Conservation (phyloP, 2,329 filamentous ascomycete genomes). For the Arthrobotrys entomopaga region DNA sequence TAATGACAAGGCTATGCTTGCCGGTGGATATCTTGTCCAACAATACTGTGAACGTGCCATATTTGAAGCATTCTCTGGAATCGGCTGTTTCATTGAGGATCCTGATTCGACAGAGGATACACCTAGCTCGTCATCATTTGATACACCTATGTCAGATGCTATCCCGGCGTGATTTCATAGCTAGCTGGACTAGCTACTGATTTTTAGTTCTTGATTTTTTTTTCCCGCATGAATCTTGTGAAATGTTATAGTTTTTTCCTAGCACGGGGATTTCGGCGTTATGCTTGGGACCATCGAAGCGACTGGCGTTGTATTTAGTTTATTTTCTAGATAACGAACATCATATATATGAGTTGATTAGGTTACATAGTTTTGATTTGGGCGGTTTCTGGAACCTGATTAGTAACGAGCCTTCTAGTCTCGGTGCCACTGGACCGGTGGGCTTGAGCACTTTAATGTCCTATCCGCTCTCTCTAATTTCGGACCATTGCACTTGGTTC, state of each 20-base stretch:
- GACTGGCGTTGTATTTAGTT: neutral
- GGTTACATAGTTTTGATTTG: too few species aligned
- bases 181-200: slow-evolving; percentile 26
- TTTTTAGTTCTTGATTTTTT: neutral
- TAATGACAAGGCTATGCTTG: slow-evolving; percentile 73
- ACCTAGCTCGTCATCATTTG: slow-evolving; percentile 13
- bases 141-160: slow-evolving; percentile 43
- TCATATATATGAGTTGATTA: too few species aligned
- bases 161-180: slow-evolving; percentile 9
- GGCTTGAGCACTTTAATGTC: too few species aligned
- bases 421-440: too few species aligned
- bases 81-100: slow-evolving; percentile 87
- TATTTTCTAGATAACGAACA: neutral
- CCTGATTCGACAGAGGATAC: slow-evolving; percentile 64
- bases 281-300: neutral
- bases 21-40: slow-evolving; percentile 82
- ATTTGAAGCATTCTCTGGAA: slow-evolving; percentile 87
- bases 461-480: slow-evolving; percentile 20
- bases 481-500: slow-evolving; percentile 17
- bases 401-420: too few species aligned
- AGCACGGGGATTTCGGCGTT: slow-evolving; percentile 7
- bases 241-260: neutral
- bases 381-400: too few species aligned
- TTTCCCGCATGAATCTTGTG: neutral
- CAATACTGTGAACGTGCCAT: slow-evolving; percentile 85